Evolutionary conservation across 306 rosid species (phyloP).

Genomic region (Trifolium dubium): DNA sequence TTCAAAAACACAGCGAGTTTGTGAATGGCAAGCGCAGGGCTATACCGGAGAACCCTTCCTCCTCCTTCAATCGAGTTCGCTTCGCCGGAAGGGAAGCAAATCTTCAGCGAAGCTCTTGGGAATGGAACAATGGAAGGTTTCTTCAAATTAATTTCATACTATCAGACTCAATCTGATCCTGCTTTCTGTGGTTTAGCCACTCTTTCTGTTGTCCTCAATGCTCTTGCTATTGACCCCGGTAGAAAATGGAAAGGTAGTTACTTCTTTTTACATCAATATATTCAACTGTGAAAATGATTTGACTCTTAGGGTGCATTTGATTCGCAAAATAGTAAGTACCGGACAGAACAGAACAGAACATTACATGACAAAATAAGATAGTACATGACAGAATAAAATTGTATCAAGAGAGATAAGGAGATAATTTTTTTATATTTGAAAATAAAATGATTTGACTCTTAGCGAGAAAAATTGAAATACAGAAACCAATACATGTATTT

Average conservation of each 20-base stretch:
- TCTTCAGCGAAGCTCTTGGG: slow-evolving; percentile 68
- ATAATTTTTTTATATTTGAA: no score
- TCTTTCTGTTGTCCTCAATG: slow-evolving; percentile 83
- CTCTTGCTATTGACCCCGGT: slow-evolving; percentile 95
- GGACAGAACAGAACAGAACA: no score
- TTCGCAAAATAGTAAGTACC: no score
- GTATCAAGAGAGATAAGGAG: no score
- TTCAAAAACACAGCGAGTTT: background rate
- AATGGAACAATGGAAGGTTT: slow-evolving; percentile 83
- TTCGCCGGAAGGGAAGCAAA: slow-evolving; percentile 70
- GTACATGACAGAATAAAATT: no score
- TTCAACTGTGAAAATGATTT: background rate
- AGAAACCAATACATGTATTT: no score
- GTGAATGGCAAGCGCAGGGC: slow-evolving; percentile 55
- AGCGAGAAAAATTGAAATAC: no score
- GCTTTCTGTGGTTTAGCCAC: slow-evolving; percentile 86
- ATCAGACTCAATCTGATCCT: slow-evolving; percentile 95
- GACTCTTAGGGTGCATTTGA: no score
- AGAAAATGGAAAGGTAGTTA: slow-evolving; percentile 91
- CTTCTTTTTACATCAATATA: background rate
- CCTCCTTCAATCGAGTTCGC: slow-evolving; percentile 72
- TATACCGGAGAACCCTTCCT: slow-evolving; percentile 72
- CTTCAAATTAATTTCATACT: slow-evolving; percentile 83
- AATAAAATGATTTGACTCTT: no score
- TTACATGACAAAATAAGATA: no score